Evolutionary conservation across 139 green algal species (phyloP).

Genomic region (Chlorella sorokiniana): DNA sequence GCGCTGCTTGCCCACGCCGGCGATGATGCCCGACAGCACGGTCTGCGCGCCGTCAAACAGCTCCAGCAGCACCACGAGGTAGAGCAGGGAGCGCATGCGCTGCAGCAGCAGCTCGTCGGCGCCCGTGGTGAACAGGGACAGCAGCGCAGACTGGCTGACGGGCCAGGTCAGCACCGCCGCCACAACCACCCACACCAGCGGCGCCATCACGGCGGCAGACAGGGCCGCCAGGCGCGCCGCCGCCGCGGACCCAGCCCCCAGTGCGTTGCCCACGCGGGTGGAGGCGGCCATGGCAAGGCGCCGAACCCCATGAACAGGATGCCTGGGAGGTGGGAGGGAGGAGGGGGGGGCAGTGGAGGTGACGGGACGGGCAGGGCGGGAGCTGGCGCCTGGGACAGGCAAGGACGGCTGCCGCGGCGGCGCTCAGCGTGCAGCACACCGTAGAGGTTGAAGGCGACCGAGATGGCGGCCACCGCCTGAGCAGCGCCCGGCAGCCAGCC

Average conservation of each 20-base stretch:
- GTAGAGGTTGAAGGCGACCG: slow-evolving; percentile 44
- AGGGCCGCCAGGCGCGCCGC: slow-evolving; percentile 33
- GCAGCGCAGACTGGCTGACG: slow-evolving; percentile 36
- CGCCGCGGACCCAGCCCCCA: slow-evolving; percentile 43
- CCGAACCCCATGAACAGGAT: slow-evolving; percentile 51
- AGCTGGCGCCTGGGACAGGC: neutral
- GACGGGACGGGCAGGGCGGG: neutral
- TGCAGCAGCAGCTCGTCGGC: slow-evolving; percentile 41
- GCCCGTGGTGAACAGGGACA: slow-evolving; percentile 49
- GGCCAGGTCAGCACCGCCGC: slow-evolving; percentile 44
- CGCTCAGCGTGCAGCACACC: slow-evolving; percentile 14
- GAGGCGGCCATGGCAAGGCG: slow-evolving; percentile 33
- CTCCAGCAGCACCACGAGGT: slow-evolving; percentile 50
- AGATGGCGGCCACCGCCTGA: slow-evolving; percentile 44
- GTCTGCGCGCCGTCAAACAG: slow-evolving; percentile 53
- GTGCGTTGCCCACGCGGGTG: slow-evolving; percentile 51
- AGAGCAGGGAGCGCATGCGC: slow-evolving; percentile 50
- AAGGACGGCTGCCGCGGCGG: neutral
- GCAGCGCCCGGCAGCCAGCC: slow-evolving; percentile 41
- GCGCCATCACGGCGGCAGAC: slow-evolving; percentile 19
- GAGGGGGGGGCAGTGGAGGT: neutral
- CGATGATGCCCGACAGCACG: slow-evolving; percentile 53
- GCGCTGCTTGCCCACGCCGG: slow-evolving; percentile 54
- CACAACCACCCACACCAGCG: slow-evolving; percentile 46
- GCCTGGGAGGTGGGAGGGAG: neutral